Evolutionary conservation across 2,329 filamentous ascomycete species (phyloP).

Genomic region (Botrytis hyacinthi): DNA sequence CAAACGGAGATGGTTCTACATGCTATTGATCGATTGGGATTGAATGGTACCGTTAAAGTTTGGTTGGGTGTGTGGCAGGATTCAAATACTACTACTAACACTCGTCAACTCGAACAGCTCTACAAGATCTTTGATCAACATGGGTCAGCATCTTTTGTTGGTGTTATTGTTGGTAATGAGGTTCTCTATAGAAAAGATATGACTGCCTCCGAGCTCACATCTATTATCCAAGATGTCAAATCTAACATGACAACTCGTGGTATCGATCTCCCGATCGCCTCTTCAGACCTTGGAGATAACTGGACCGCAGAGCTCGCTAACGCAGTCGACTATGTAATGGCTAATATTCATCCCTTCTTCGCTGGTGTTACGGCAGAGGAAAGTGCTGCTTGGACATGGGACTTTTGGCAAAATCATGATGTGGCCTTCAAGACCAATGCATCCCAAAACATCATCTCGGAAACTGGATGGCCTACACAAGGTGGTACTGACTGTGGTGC

Average conservation of each 20-base stretch:
- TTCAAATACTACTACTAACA: constrained; percentile 76
- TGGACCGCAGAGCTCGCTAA: constrained; percentile 71
- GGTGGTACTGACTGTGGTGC: constrained; percentile 77
- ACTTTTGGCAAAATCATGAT: constrained; percentile 75
- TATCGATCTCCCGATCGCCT: constrained; percentile 73
- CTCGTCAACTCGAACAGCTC: constrained; percentile 78
- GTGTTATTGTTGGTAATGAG: constrained; percentile 80
- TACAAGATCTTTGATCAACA: constrained; percentile 76
- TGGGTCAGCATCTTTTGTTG: constrained; percentile 67
- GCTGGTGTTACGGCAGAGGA: constrained; percentile 67
- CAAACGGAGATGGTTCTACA: constrained; percentile 93
- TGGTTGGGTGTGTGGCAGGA: constrained; percentile 97
- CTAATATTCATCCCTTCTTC: constrained; percentile 96
- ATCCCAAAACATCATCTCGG: constrained; percentile 75
- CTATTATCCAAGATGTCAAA: constrained; percentile 65
- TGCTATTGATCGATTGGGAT: constrained; percentile 69
- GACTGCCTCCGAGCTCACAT: constrained; percentile 60
- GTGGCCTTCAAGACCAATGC: constrained; percentile 58
- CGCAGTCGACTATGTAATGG: constrained; percentile 85
- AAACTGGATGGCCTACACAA: constrained; percentile 85
- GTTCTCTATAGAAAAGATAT: constrained; percentile 76
- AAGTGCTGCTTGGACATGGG: constrained; percentile 77
- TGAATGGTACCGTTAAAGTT: constrained; percentile 74
- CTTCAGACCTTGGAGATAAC: constrained; percentile 84
- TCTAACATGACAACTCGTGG: constrained; percentile 66